These are phyloP conservation scores for Lactarius pseudohatsudake DNA, from an alignment of 768 basidiomycete genomes.

Conservation along the genomic window DNA sequence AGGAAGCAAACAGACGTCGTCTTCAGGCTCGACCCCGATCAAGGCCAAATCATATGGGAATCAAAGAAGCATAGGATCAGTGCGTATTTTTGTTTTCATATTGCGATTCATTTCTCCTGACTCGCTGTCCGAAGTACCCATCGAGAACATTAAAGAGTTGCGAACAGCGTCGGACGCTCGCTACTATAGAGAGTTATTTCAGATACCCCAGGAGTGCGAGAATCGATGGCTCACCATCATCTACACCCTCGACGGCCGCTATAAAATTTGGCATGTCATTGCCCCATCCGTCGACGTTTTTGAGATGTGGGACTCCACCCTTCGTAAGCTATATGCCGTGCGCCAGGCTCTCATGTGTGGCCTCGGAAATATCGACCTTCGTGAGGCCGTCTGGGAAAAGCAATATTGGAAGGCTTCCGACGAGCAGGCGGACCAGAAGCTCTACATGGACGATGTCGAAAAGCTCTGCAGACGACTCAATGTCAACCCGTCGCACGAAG, in stretches of 20 bases:
- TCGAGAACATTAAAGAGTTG: conserved; percentile 86
- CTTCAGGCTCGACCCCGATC: conserved; percentile 75
- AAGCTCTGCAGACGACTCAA: conserved; percentile 70
- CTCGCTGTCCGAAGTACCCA: conserved; percentile 55
- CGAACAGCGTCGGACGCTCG: conserved; percentile 69
- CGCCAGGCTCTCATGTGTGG: conserved; percentile 72
- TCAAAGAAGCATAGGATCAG: conserved; percentile 68
- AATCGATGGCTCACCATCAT: conserved; percentile 83
- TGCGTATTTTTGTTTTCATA: conserved; percentile 38
- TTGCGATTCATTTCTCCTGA: neutral
- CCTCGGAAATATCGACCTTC: conserved; percentile 57
- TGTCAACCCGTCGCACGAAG: conserved; percentile 53
- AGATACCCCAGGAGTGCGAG: conserved; percentile 59
- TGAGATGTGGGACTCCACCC: conserved; percentile 60
- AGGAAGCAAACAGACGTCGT: conserved; percentile 71
- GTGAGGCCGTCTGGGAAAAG: conserved; percentile 73
- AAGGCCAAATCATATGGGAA: conserved; percentile 77
- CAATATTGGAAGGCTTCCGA: conserved; percentile 82
- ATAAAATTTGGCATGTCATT: conserved; percentile 86
- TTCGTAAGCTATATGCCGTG: conserved; percentile 62
- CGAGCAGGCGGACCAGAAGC: conserved; percentile 54
- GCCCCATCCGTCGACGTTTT: conserved; percentile 65
- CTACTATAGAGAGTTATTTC: conserved; percentile 71
- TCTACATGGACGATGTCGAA: conserved; percentile 73
- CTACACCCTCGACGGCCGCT: conserved; percentile 71